These are phyloP conservation scores for Elongisporangium senticosum DNA, from an alignment of 352 stramenopile genomes.

Conservation along the genomic window DNA sequence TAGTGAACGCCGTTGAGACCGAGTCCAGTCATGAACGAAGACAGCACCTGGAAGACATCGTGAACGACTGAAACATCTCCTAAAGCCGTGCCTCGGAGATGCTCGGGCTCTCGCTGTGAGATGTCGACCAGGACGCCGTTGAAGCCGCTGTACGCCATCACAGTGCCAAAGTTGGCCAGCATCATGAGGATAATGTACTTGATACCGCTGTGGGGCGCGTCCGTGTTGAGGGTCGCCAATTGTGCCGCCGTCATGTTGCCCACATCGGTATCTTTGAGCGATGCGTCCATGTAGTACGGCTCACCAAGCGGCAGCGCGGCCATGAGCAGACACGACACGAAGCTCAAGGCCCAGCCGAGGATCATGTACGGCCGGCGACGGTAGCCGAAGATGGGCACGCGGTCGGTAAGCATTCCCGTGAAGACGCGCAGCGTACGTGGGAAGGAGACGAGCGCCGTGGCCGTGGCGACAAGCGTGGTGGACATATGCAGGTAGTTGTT, in stretches of 20 bases:
- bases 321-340: conserved; percentile 36
- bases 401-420: conserved; percentile 66
- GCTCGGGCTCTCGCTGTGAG: conserved; percentile 33
- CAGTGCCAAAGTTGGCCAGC: conserved; percentile 65
- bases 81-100: conserved; percentile 29
- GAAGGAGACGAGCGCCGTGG: conserved; percentile 34
- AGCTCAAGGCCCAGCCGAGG: conserved; percentile 44
- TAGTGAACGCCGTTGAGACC: conserved; percentile 41
- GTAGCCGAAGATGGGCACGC: conserved; percentile 66
- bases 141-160: conserved; percentile 63
- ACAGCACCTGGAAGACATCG: conserved; percentile 28
- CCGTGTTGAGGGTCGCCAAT: conserved; percentile 26
- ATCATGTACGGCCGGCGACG: conserved; percentile 80
- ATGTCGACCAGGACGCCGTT: conserved; percentile 60
- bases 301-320: conserved; percentile 31
- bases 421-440: conserved; percentile 43
- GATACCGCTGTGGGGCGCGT: conserved; percentile 29
- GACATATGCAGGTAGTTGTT: conserved; percentile 60
- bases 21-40: conserved; percentile 35
- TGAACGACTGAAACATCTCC: conserved; percentile 25
- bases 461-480: conserved; percentile 30
- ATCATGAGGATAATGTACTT: conserved; percentile 64
- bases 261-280: conserved; percentile 16
- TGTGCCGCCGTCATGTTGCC: conserved; percentile 25
- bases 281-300: conserved; percentile 32